phyloP scores from a whole-genome alignment of 495 filamentous ascomycete genomes.

The Penicillium malachiteum region DNA sequence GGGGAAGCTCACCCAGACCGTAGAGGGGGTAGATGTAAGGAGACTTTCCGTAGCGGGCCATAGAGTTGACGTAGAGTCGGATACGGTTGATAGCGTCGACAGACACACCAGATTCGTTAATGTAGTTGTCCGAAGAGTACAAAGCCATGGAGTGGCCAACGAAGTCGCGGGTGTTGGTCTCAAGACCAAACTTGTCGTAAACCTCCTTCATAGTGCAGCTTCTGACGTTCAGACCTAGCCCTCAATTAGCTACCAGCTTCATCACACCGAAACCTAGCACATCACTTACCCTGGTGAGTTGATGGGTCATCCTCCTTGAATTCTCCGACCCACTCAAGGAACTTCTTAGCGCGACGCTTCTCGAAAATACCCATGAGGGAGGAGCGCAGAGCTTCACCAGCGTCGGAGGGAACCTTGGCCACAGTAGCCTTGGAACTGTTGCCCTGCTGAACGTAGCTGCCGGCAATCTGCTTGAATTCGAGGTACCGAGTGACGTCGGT shows the following conservation, averaged over 20 bases:
- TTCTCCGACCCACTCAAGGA: conserved; percentile 93
- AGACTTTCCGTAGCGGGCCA: conserved; percentile 96
- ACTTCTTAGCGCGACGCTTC: conserved; percentile 94
- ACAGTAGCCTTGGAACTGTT: conserved; percentile 78
- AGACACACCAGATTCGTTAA: conserved; percentile 68
- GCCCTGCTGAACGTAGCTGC: conserved; percentile 94
- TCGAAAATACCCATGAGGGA: conserved; percentile 97
- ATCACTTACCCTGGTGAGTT: conserved; percentile 76
- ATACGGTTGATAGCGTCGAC: conserved; percentile 89
- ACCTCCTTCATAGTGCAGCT: conserved; percentile 91
- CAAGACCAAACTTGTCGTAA: conserved; percentile 95
- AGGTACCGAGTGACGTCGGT: conserved; percentile 97
- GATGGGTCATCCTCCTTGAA: conserved; percentile 82
- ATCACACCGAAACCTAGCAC: background rate
- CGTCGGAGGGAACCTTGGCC: conserved; percentile 94
- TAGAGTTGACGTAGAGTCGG: conserved; percentile 94
- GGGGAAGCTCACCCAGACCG: conserved; percentile 93
- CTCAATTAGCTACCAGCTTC: conserved; percentile 20
- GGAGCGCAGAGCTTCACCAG: conserved; percentile 84
- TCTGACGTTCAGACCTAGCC: conserved; percentile 73
- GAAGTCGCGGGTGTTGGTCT: conserved; percentile 90
- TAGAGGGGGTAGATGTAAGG: conserved; percentile 99
- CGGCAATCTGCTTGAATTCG: conserved; percentile 97
- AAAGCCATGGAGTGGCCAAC: conserved; percentile 98
- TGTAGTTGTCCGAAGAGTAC: conserved; percentile 84